Base-by-base conservation (phyloP, 345 rosid genomes). In the Ceriops decandra region DNA sequence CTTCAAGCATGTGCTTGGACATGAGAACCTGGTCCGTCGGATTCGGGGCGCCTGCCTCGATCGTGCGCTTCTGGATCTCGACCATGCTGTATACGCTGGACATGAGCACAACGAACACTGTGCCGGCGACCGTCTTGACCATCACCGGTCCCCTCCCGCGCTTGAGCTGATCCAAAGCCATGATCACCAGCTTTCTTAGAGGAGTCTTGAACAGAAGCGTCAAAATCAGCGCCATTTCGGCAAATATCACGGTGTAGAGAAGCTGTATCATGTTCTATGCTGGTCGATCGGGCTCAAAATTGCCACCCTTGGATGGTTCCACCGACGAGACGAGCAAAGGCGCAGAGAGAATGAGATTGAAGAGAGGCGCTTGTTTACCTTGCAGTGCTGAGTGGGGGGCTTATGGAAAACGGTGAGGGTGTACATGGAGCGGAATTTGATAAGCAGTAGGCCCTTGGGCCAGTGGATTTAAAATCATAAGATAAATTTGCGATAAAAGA, bases 21-120 rank as follows among this genome's bases (percentile, higher is more conserved):
- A 87, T 84, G 74, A 92, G 87, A 46, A 92, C 84, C 76, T 88
- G 88, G 69, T 92, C 98, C 30, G 98, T 92, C 56, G 98, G 98
- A 74, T 81, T 92, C 10, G 79, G 65, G 60, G 63, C 81, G 3
- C 84, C 95, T 7, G 74, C 80, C 53, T 92, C 98, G 27, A 60
- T 61, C 0, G 85, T 73, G 33, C 86, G 85, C 15, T 74, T 80
- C 52, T 81, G 89, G 81, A 92, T 90, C 62, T 76, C 70, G n/a
- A 82, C 26, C 66, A 87, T 77, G 74, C 83, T 83, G 74, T 83
- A 86, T 1, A 87, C 57, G 78, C 87, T 87, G 47, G 98, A 87
- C 62, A 66, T 6, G 2, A 92, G 76, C 24, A 92, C 91, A 17
- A 82, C 79, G 66, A 87, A 70, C 1, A 92, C 53, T 22, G 98